phyloP scores from a whole-genome alignment of 2,329 filamentous ascomycete genomes.

The Verticillium alfalfae region DNA sequence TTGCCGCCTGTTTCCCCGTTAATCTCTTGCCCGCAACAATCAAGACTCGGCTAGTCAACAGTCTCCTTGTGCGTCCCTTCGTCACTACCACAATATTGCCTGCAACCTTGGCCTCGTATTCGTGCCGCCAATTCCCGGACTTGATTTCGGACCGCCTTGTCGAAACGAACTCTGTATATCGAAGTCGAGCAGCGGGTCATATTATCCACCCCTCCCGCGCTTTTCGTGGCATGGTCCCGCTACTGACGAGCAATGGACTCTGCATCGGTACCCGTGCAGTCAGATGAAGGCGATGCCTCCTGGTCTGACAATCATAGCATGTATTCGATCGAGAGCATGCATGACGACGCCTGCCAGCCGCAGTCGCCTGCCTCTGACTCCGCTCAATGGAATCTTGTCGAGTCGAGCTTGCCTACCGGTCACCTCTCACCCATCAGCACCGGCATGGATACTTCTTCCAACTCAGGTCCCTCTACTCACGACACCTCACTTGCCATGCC shows the following conservation, averaged over 20 bases:
- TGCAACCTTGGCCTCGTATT: no score
- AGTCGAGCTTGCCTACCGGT: conserved; percentile 30
- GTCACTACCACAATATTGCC: not conserved
- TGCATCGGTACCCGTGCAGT: conserved; percentile 29
- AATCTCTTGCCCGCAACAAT: not conserved
- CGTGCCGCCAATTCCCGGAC: not conserved
- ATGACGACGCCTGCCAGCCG: conserved; percentile 18
- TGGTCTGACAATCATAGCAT: conserved; percentile 42
- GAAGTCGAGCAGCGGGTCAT: not conserved
- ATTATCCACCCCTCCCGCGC: not conserved
- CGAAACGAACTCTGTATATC: not conserved
- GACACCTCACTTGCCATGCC: conserved; percentile 38
- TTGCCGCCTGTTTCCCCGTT: not conserved
- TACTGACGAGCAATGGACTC: conserved; percentile 42
- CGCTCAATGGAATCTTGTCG: conserved; percentile 16
- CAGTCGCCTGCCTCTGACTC: conserved; percentile 29
- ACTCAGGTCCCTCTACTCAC: conserved; percentile 27
- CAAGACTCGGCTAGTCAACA: not conserved
- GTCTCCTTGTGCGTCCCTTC: not conserved
- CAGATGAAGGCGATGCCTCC: conserved; percentile 33
- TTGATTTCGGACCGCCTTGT: not conserved
- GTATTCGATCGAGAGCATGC: conserved; percentile 35
- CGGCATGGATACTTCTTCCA: conserved; percentile 34
- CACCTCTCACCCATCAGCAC: conserved; percentile 51
- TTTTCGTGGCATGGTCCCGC: conserved; percentile 31